Evolutionary conservation across 768 basidiomycete genomes (phyloP), one percentile per base, ranked within the genome.

Genomic region (Leccinum subtestaceum): DNA sequence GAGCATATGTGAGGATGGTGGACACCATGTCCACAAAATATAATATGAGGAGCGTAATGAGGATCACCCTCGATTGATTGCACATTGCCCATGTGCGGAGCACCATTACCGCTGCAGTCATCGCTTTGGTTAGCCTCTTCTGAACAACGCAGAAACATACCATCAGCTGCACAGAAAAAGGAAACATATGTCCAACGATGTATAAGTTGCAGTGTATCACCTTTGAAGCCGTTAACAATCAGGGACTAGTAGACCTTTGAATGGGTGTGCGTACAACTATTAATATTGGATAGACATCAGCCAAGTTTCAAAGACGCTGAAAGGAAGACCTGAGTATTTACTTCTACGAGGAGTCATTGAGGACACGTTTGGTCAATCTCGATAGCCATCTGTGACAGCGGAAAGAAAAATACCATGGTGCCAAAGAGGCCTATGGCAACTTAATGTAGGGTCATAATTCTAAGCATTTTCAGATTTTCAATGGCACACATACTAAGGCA

Each of bases 71-170:
- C 11, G 52, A 53, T 38, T 25, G 4, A 40, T 40, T 40, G 38
- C 27, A 40, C 25, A 53, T 53, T 53, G 36, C 52, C 52, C 52
- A 53, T 27, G 23, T 13, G 10, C 52, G 52, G n/a, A 53, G 52
- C 5, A 53, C 19, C 52, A 53, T 53, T 17, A 38, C 23, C 6
- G 25, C 52, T 53, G n/a, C 11, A 53, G n/a, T 8, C 25, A 13
- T 17, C 7, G 2, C n/a, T 25, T 25, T 12, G 12, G 21, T 11
- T 48, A 6, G n/a, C 10, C 29, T 32, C 50, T 17, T 31, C 12
- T 32, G 29, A 21, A 19, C 29, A 32, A n/a, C 2, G 4, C n/a
- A 32, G 19, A 17, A n/a, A 53, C 48, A 52, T 38, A 60, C 55
- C 12, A n/a, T 61, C 31, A 10, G 31, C 49, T 4, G 49, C 31